Conservation (phyloP, 1,284 basidiomycete genomes). For the Apiotrichum siamense region DNA sequence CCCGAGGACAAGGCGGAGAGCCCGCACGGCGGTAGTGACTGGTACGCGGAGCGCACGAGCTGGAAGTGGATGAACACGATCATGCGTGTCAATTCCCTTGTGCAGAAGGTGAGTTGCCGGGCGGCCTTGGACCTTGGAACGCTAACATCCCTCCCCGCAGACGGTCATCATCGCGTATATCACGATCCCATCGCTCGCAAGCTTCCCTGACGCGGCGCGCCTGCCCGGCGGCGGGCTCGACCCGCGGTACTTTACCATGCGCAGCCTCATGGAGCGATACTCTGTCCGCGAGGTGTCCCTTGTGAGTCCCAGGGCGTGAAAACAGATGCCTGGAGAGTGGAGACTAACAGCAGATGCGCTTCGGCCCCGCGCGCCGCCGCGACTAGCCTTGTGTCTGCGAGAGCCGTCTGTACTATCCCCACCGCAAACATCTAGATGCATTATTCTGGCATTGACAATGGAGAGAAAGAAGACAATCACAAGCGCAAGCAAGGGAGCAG, state of each 20-base stretch:
- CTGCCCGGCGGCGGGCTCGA: slow-evolving; percentile 51
- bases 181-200: slow-evolving; percentile 68
- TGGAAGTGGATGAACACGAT: slow-evolving; percentile 98
- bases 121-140: slow-evolving; percentile 58
- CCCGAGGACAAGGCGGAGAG: slow-evolving; percentile 61
- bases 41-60: slow-evolving; percentile 63
- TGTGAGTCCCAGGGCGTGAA: slow-evolving; percentile 22
- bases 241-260: slow-evolving; percentile 52
- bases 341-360: slow-evolving; percentile 26
- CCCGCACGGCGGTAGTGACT: slow-evolving; percentile 49
- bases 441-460: background rate
- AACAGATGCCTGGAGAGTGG: background rate
- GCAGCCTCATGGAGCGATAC: slow-evolving; percentile 60
- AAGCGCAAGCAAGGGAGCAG: background rate
- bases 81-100: slow-evolving; percentile 93
- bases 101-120: slow-evolving; percentile 73
- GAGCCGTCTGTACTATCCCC: too few species aligned
- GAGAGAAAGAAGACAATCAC: background rate
- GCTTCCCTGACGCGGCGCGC: slow-evolving; percentile 50
- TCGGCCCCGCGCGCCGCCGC: slow-evolving; percentile 37
- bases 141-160: slow-evolving; percentile 53
- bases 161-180: slow-evolving; percentile 85
- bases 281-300: slow-evolving; percentile 79
- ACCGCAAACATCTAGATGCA: background rate
- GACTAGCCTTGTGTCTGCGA: slow-evolving; percentile 28